Evolutionary conservation across 2,329 filamentous ascomycete species (phyloP), one percentile per base, ranked within the genome.

Genomic region (Coniosporium tulheliwenetii): DNA sequence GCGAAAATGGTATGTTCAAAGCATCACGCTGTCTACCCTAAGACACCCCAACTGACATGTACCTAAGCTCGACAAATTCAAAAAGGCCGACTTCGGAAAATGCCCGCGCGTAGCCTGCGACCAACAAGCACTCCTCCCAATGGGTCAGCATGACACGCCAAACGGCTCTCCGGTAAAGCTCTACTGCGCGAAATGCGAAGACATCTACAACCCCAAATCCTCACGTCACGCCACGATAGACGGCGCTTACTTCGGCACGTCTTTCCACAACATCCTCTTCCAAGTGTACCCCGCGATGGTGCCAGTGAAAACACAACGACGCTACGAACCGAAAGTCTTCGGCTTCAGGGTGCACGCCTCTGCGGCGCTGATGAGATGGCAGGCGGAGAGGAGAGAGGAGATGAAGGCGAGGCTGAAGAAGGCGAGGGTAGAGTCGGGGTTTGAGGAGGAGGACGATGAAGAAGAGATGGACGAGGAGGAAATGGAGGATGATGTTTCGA

Each of bases 251-350:
- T 98, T 98, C 52, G 91, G 91, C 51, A 87, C 89, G 38, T 93
- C 85, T 2, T 98, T 98, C 70, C 89, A 95, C 71, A 95, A 95
- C 65, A 95, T 98, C 63, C 77, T 98, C 46, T 96, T 98, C 69
- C 91, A 98, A 62, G 91, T 98, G 41, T 96, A 96, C 59, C 89
- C 91, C 5, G 78, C 83, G 16, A 72, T 98, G 51, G 77, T 93
- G 39, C 91, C 91, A 2, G 69, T 77, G 49, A 98, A 96, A 71
- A 85, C 77, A 51, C 70, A 79, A 46, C 79, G 85, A 48, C 77
- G 91, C 49, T 95, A 96, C 63, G 75, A 89, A 42, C 91, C 91
- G 16, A 77, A 83, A 43, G 81, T 93, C 45, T 98, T 91, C 60
- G 91, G 91, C 30, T 98, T 98, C 71, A 85, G 85, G 55, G 86